Evolutionary conservation across 2,329 filamentous ascomycete species (phyloP).

Genomic region (Arthrocladium fulminans): DNA sequence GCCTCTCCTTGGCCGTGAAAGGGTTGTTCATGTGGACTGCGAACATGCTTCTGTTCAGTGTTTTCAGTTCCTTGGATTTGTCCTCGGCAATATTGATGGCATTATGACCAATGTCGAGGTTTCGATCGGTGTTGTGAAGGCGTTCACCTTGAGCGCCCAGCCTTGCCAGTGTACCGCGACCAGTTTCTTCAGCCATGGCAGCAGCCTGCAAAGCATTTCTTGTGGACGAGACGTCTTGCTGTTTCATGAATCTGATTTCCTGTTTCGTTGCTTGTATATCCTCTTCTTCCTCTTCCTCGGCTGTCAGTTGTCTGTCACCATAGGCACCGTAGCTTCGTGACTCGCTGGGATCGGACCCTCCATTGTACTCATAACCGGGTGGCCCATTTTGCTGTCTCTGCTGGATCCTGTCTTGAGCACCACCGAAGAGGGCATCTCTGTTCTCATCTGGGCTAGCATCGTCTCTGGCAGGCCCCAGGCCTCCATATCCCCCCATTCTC

Average conservation of each 20-base stretch:
- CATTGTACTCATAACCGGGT: constrained; percentile 29
- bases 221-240: constrained; percentile 65
- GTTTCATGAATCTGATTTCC: constrained; percentile 66
- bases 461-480: constrained; percentile 43
- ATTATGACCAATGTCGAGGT: constrained; percentile 69
- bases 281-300: constrained; percentile 68
- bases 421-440: constrained; percentile 51
- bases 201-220: constrained; percentile 61
- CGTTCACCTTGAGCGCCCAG: constrained; percentile 72
- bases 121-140: constrained; percentile 72
- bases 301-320: constrained; percentile 68
- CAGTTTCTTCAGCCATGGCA: constrained; percentile 60
- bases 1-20: constrained; percentile 62
- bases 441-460: constrained; percentile 46
- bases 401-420: constrained; percentile 42
- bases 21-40: constrained; percentile 69
- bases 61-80: constrained; percentile 73
- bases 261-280: constrained; percentile 63
- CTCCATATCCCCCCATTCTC: constrained; percentile 46
- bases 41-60: constrained; percentile 83
- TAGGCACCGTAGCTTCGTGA: constrained; percentile 42
- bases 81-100: constrained; percentile 70
- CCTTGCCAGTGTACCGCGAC: constrained; percentile 61
- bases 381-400: constrained; percentile 27
- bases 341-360: constrained; percentile 25